phyloP scores from a whole-genome alignment of 768 basidiomycete species.

The Pisolithus albus region DNA sequence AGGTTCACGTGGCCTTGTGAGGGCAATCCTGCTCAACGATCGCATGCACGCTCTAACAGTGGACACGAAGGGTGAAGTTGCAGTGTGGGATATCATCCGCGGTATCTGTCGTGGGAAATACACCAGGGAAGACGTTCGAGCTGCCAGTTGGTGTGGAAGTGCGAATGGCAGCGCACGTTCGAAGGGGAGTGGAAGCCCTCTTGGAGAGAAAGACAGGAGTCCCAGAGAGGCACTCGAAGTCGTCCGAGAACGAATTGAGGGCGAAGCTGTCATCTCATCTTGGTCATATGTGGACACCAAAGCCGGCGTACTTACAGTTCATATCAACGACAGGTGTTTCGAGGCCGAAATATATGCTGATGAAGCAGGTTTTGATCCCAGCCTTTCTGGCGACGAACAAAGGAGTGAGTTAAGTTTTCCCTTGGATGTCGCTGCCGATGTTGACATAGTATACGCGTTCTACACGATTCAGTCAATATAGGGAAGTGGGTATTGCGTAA shows the following conservation, averaged over 20 bases:
- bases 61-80: slow-evolving; percentile 82
- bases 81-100: slow-evolving; percentile 87
- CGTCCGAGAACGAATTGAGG: slow-evolving; percentile 88
- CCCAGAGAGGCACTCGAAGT: slow-evolving; percentile 81
- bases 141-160: slow-evolving; percentile 46
- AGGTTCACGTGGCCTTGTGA: slow-evolving; percentile 77
- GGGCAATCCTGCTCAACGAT: slow-evolving; percentile 79
- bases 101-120: slow-evolving; percentile 72
- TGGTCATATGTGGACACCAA: slow-evolving; percentile 92
- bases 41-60: slow-evolving; percentile 86
- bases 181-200: slow-evolving; percentile 27
- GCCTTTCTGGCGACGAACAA: slow-evolving; percentile 66
- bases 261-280: slow-evolving; percentile 75
- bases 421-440: not conserved
- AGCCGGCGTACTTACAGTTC: slow-evolving; percentile 80
- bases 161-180: slow-evolving; percentile 29
- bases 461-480: slow-evolving; percentile 60
- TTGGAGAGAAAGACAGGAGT: slow-evolving; percentile 46
- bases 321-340: slow-evolving; percentile 82
- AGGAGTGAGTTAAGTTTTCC: slow-evolving; percentile 50
- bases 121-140: slow-evolving; percentile 55
- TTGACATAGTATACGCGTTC: not conserved
- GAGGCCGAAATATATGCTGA: slow-evolving; percentile 95
- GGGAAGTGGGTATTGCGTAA: slow-evolving; percentile 90
- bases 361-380: slow-evolving; percentile 70